These are phyloP conservation scores for Candida tibetensis DNA, from an alignment of 805 yeast genomes.

Conservation along the genomic window DNA sequence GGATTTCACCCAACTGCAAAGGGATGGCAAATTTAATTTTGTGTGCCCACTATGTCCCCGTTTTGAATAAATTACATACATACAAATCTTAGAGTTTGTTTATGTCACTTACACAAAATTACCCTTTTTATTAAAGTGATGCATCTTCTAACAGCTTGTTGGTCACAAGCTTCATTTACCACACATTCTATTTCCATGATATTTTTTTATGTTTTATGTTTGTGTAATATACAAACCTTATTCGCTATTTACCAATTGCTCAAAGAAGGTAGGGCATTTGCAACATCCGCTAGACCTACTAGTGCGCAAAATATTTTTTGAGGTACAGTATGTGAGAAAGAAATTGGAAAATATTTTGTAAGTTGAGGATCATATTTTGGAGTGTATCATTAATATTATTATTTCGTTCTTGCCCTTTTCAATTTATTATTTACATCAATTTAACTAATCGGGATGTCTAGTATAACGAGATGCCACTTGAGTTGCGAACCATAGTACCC, in stretches of 20 bases:
- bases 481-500: neutral
- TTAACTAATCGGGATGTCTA: neutral
- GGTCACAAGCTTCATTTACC: neutral
- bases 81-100: no score
- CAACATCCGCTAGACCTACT: constrained; percentile 1
- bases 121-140: constrained; percentile 1
- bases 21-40: no score
- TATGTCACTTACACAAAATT: no score
- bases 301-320: no score
- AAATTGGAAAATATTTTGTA: no score
- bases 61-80: neutral
- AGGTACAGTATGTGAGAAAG: no score
- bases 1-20: no score
- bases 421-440: neutral
- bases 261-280: constrained; percentile 1
- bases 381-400: neutral
- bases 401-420: neutral
- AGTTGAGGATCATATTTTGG: constrained; percentile 1
- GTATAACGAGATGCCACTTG: neutral
- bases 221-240: neutral
- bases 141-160: neutral
- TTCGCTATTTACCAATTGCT: neutral
- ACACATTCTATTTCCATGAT: constrained; percentile 1
- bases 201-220: neutral
- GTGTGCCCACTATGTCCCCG: no score